Percentiles rank a stretch among this genome's conserved stretches.
Conservation (phyloP, 192 early-diverging fungal species). For the Coemansia sp. region DNA sequence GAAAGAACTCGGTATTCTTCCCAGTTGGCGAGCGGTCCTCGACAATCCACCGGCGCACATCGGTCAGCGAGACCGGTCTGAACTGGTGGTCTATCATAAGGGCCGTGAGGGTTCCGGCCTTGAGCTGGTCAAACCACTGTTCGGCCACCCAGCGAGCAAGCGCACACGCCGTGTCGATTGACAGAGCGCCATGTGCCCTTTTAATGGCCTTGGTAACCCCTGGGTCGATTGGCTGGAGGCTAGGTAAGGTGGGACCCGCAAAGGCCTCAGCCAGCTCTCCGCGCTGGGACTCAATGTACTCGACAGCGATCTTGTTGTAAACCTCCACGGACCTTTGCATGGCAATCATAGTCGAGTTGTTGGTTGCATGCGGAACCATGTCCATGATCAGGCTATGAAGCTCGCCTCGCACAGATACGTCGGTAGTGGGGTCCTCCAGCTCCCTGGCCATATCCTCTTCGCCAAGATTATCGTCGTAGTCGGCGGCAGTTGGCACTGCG, state of each 20-base stretch:
- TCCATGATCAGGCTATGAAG: slow-evolving; percentile 37
- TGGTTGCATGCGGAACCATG: slow-evolving; percentile 30
- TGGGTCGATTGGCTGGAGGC: neutral
- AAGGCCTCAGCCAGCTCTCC: slow-evolving; percentile 10
- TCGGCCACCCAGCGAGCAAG: slow-evolving; percentile 40
- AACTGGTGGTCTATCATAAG: slow-evolving; percentile 39
- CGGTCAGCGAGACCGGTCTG: slow-evolving; percentile 30
- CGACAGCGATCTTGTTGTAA: slow-evolving; percentile 40
- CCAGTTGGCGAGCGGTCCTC: slow-evolving; percentile 44
- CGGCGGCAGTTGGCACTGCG: slow-evolving; percentile 34
- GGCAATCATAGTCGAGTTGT: slow-evolving; percentile 35
- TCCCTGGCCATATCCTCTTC: slow-evolving; percentile 33
- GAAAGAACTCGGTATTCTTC: slow-evolving; percentile 28
- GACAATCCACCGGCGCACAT: slow-evolving; percentile 45
- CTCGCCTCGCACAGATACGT: slow-evolving; percentile 34
- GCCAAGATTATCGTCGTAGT: slow-evolving; percentile 24
- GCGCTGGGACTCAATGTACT: slow-evolving; percentile 10
- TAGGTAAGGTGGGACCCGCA: neutral
- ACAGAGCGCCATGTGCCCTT: slow-evolving; percentile 11
- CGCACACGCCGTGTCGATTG: slow-evolving; percentile 10
- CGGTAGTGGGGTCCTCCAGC: slow-evolving; percentile 17
- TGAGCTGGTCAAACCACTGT: slow-evolving; percentile 32
- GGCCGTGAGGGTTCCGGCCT: slow-evolving; percentile 17
- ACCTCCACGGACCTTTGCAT: slow-evolving; percentile 45
- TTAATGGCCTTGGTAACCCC: neutral